Percentiles rank a stretch among this genome's conserved stretches.
Conservation (phyloP, 768 basidiomycete species). For the Exidia glandulosa region DNA sequence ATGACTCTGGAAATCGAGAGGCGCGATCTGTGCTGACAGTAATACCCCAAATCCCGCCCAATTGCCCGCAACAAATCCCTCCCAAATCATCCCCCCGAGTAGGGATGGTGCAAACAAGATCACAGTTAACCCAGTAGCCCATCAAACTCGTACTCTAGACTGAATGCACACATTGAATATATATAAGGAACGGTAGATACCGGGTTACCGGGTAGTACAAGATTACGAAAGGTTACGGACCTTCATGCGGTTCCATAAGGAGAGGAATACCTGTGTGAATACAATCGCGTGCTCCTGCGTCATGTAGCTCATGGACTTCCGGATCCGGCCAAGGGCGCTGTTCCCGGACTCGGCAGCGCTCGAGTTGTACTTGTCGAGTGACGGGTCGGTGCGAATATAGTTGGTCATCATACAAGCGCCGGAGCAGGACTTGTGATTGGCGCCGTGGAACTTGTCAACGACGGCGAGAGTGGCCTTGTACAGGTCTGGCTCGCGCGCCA, state of each 20-base stretch:
- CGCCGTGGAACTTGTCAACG: conserved; percentile 25
- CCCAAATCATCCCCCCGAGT: no score
- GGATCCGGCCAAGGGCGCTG: conserved; percentile 14
- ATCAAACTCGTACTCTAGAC: no score
- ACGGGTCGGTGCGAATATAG: conserved; percentile 14
- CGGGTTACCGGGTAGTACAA: no score
- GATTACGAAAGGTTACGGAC: no score
- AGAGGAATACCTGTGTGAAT: conserved; percentile 14
- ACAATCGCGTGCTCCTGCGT: conserved; percentile 16
- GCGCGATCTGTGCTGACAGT: no score
- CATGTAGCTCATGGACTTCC: conserved; percentile 23
- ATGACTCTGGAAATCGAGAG: no score
- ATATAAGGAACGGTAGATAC: no score
- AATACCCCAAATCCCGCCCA: no score
- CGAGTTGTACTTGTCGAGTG: conserved; percentile 17
- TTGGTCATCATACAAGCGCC: conserved; percentile 22
- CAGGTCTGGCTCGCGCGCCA: conserved; percentile 17
- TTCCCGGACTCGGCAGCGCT: conserved; percentile 29
- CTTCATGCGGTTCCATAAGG: neutral
- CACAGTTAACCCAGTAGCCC: no score
- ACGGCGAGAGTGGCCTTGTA: conserved; percentile 23
- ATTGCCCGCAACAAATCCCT: no score
- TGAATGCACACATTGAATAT: no score
- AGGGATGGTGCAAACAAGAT: no score
- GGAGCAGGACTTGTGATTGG: conserved; percentile 23